Conservation (phyloP, 83 land plant species). For the Picea mariana region DNA sequence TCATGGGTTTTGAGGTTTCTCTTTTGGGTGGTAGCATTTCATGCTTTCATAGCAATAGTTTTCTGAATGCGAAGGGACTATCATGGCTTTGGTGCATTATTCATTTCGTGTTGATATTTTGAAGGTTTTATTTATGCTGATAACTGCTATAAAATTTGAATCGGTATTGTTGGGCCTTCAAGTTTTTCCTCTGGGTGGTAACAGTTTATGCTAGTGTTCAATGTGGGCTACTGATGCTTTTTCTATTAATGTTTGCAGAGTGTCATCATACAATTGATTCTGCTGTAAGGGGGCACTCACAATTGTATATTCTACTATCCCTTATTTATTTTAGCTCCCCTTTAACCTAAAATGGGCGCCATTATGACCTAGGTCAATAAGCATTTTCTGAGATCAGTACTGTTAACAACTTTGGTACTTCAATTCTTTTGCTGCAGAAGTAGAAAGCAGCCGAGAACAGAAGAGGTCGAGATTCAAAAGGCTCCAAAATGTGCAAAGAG, state of each 20-base stretch:
- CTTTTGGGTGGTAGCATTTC: too few relatives aligned
- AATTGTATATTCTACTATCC: not conserved
- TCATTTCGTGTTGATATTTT: not conserved
- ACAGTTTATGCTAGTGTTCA: not conserved
- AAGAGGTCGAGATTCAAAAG: not conserved
- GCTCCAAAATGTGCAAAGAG: not conserved
- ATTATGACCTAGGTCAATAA: not conserved
- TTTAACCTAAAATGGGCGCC: not conserved
- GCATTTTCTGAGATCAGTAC: too few relatives aligned
- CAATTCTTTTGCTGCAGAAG: not conserved
- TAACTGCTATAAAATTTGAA: too few relatives aligned
- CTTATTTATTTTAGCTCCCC: not conserved
- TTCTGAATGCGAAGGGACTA: too few relatives aligned
- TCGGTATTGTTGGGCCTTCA: not conserved
- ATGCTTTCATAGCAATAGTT: too few relatives aligned
- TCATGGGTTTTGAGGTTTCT: too few relatives aligned
- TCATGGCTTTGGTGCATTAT: not conserved
- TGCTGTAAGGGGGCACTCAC: not conserved
- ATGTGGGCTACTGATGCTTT: not conserved
- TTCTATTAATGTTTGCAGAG: not conserved
- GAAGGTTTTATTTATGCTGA: too few relatives aligned
- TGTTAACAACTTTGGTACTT: not conserved
- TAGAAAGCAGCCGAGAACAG: not conserved
- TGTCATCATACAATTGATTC: not conserved
- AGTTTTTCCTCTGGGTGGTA: not conserved